These are phyloP conservation scores for Pyrenochaeta sp. DNA, from an alignment of 2,329 filamentous ascomycete species.

Conservation along the genomic window DNA sequence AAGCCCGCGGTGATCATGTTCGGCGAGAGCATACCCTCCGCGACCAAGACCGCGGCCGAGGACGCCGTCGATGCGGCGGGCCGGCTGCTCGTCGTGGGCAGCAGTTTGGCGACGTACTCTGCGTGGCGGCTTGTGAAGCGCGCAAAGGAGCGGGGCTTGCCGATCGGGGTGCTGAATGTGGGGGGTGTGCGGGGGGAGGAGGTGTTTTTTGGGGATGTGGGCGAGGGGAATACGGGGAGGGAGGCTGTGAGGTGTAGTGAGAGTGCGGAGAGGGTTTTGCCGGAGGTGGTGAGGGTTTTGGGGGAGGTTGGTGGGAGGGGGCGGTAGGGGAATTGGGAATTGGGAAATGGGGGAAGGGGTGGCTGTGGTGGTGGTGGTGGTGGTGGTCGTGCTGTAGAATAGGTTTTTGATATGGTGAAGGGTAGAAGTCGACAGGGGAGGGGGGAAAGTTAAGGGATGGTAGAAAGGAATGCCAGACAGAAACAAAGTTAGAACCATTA, in stretches of 20 bases:
- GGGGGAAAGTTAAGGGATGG: too few species aligned
- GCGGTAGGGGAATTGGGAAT: too few species aligned
- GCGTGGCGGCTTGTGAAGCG: conserved; percentile 89
- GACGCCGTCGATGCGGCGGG: conserved; percentile 76
- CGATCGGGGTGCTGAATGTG: conserved; percentile 86
- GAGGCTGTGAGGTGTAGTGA: conserved; percentile 51
- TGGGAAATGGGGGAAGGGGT: too few species aligned
- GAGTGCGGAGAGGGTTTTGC: conserved; percentile 49
- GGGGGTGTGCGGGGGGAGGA: conserved; percentile 84
- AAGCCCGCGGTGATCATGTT: conserved; percentile 98
- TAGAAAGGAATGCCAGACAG: too few species aligned
- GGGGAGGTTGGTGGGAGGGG: too few species aligned
- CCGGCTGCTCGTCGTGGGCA: conserved; percentile 81
- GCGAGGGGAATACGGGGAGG: conserved; percentile 50
- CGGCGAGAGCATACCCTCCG: conserved; percentile 79
- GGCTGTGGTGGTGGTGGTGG: background rate
- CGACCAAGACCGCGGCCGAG: conserved; percentile 79
- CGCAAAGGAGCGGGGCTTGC: conserved; percentile 82
- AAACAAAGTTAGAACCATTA: too few species aligned
- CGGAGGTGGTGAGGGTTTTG: conserved; percentile 36
- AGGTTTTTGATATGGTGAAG: too few species aligned
- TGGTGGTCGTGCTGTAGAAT: too few species aligned
- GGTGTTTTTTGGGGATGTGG: conserved; percentile 68
- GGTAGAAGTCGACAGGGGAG: too few species aligned
- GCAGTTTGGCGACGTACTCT: conserved; percentile 91